Percentiles rank a stretch among this genome's conserved stretches.
Evolutionary conservation across 192 early-diverging fungal genomes (phyloP).

Genomic region (Lobosporangium transversale): DNA sequence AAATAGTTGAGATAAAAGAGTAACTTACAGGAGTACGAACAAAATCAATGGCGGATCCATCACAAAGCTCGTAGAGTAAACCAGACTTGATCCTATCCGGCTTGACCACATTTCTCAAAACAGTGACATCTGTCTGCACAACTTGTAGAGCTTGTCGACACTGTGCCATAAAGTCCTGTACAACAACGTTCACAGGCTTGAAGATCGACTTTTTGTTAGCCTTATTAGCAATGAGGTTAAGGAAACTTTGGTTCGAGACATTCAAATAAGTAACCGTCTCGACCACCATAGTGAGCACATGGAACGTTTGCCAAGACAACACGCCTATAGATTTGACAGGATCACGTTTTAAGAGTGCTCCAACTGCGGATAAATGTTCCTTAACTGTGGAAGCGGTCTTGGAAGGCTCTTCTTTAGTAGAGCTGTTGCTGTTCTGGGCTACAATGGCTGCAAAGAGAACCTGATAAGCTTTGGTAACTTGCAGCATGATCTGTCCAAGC

Average conservation of each 20-base stretch:
- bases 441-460: slow-evolving; percentile 19
- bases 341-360: slow-evolving; percentile 22
- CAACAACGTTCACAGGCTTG: slow-evolving; percentile 21
- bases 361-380: slow-evolving; percentile 12
- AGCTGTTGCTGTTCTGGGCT: slow-evolving; percentile 40
- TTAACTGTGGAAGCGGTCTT: slow-evolving; percentile 32
- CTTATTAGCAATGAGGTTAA: slow-evolving; percentile 42
- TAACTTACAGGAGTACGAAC: slow-evolving; percentile 39
- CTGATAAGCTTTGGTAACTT: slow-evolving; percentile 29
- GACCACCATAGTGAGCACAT: slow-evolving; percentile 20
- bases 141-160: slow-evolving; percentile 34
- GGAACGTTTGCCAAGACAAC: slow-evolving; percentile 38
- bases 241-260: slow-evolving; percentile 35
- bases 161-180: slow-evolving; percentile 47
- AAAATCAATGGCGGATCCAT: slow-evolving; percentile 44
- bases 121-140: slow-evolving; percentile 28
- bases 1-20: background rate
- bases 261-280: slow-evolving; percentile 45
- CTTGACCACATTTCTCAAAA: slow-evolving; percentile 31
- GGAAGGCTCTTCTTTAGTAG: slow-evolving; percentile 36
- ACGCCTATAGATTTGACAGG: slow-evolving; percentile 44
- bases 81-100: slow-evolving; percentile 38
- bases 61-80: slow-evolving; percentile 42
- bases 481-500: slow-evolving; percentile 26
- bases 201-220: slow-evolving; percentile 40